Conservation (phyloP, 2,329 filamentous ascomycete species). For the Epicoccum nigrum region DNA sequence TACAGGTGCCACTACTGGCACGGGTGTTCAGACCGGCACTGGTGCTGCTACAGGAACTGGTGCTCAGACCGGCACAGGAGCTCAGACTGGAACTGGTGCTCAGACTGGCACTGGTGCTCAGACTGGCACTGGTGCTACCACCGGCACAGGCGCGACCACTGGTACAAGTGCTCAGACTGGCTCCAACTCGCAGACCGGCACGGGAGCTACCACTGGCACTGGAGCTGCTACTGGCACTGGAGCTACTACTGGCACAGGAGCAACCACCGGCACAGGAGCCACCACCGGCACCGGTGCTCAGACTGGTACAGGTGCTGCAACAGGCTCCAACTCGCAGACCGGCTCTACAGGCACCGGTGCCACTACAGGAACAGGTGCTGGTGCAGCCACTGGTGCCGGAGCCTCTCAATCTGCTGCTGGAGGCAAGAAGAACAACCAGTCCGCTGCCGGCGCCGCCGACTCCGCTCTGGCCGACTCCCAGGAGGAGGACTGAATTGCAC, state of each 20-base stretch:
- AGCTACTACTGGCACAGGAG: conserved; percentile 1
- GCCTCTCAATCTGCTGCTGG: conserved; percentile 3
- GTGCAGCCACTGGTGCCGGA: conserved; percentile 5
- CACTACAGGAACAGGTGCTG: conserved; percentile 9
- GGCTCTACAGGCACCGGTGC: background rate
- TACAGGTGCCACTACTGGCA: background rate
- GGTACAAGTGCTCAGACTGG: conserved; percentile 8
- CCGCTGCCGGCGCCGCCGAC: conserved; percentile 13
- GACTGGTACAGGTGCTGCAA: conserved; percentile 4
- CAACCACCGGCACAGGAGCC: conserved; percentile 1
- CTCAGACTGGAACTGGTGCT: background rate
- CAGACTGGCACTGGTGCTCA: background rate
- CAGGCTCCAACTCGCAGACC: too few relatives aligned
- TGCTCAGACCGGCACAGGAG: background rate
- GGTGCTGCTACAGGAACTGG: background rate
- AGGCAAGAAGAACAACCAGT: conserved; percentile 3
- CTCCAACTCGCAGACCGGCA: conserved; percentile 16
- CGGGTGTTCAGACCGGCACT: background rate
- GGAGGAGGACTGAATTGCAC: conserved; percentile 21
- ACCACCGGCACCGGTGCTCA: background rate
- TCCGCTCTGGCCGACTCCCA: conserved; percentile 23
- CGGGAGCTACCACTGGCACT: conserved; percentile 10
- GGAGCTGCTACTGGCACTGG: conserved; percentile 13
- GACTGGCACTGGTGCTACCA: background rate
- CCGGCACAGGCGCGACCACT: conserved; percentile 2